phyloP scores from a whole-genome alignment of 306 rosid genomes.

The Betula pendula region DNA sequence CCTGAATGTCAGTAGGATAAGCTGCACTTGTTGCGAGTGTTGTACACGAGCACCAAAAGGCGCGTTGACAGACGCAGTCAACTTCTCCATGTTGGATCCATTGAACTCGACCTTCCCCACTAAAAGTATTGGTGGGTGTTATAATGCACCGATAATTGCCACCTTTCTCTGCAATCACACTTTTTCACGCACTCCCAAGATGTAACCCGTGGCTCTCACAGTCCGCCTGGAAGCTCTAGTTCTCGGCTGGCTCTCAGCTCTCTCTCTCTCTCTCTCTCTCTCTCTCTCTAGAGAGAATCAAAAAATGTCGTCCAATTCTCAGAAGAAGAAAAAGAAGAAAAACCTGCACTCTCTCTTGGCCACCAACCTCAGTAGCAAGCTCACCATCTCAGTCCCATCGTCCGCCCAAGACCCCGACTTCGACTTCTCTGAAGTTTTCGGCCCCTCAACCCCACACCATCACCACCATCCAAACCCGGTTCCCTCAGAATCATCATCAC shows the following conservation, averaged over 20 bases:
- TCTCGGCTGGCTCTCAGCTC: no score
- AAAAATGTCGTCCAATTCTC: slow-evolving; percentile 58
- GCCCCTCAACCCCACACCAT: slow-evolving; percentile 30
- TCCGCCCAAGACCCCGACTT: slow-evolving; percentile 34
- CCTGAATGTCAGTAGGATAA: no score
- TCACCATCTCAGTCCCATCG: slow-evolving; percentile 59
- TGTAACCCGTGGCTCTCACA: no score
- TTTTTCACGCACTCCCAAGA: no score
- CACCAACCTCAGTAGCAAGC: slow-evolving; percentile 53
- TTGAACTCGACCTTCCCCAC: neutral
- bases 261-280: neutral
- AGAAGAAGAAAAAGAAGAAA: slow-evolving; percentile 38
- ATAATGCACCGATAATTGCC: slow-evolving; percentile 1
- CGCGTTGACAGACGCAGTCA: slow-evolving; percentile 14
- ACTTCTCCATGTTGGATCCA: neutral
- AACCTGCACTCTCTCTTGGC: slow-evolving; percentile 52
- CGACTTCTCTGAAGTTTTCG: slow-evolving; percentile 49
- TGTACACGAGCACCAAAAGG: neutral
- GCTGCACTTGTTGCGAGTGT: neutral
- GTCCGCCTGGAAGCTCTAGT: no score
- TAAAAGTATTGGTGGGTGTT: neutral
- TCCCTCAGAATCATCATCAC: slow-evolving; percentile 25
- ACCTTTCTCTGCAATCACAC: neutral
- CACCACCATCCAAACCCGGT: slow-evolving; percentile 2
- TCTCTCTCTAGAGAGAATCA: neutral